Conservation (phyloP, 768 basidiomycete species). For the Lactarius sanguifluus region DNA sequence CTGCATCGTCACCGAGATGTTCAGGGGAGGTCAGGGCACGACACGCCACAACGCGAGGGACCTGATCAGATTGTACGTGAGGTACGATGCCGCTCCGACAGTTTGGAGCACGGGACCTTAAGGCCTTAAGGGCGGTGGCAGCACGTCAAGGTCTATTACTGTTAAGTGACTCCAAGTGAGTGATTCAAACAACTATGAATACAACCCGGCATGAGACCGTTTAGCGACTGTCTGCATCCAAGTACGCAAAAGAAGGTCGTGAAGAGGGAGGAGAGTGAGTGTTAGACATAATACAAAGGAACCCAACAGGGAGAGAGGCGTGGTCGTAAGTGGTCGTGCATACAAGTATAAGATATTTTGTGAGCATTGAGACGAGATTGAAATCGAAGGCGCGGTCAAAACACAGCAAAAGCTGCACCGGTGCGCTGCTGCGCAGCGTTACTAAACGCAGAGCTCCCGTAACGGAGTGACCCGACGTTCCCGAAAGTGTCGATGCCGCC, state of each 20-base stretch:
- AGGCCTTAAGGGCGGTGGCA: background rate
- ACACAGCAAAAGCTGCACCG: constrained; percentile 3
- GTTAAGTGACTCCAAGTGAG: background rate
- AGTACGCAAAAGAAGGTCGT: background rate
- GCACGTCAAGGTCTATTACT: background rate
- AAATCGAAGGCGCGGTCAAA: background rate
- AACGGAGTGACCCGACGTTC: constrained; percentile 27
- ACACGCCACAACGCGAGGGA: background rate
- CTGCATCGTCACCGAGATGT: background rate
- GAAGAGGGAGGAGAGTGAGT: background rate
- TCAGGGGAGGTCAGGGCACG: background rate
- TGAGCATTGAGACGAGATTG: too few species aligned
- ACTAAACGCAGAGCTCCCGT: constrained; percentile 22
- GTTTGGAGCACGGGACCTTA: background rate
- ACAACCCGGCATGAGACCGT: background rate
- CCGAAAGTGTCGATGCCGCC: constrained; percentile 29
- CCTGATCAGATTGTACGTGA: background rate
- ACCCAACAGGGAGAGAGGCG: background rate
- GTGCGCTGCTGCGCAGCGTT: constrained; percentile 18
- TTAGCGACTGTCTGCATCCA: background rate
- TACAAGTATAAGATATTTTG: background rate
- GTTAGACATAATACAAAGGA: background rate
- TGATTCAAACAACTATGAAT: background rate
- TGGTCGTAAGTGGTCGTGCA: constrained; percentile 2
- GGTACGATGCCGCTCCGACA: background rate